Conservation (phyloP, 768 basidiomycete species). For the Phlegmacium glaucopus region DNA sequence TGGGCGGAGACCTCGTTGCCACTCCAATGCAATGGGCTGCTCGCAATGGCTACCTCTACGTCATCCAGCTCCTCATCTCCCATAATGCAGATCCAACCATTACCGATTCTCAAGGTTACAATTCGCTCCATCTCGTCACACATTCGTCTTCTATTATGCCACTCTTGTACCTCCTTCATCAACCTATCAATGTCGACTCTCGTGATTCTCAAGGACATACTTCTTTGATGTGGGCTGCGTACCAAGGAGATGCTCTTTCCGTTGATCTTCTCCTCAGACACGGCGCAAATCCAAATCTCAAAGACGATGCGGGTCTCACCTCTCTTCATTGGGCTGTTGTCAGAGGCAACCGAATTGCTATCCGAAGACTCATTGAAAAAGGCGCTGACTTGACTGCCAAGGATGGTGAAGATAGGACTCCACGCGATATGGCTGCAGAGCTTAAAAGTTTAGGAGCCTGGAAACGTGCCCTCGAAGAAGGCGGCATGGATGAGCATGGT, state of each 20-base stretch:
- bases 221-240: slow-evolving; percentile 97
- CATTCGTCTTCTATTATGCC: slow-evolving; percentile 96
- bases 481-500: slow-evolving; percentile 78
- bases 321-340: slow-evolving; percentile 98
- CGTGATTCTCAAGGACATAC: slow-evolving; percentile 93
- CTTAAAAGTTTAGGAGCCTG: slow-evolving; percentile 89
- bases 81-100: slow-evolving; percentile 93
- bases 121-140: slow-evolving; percentile 91
- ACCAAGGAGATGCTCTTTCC: slow-evolving; percentile 95
- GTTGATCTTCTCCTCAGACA: slow-evolving; percentile 88
- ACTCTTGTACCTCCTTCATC: slow-evolving; percentile 85
- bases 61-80: slow-evolving; percentile 87
- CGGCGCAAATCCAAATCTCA: slow-evolving; percentile 73
- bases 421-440: slow-evolving; percentile 93
- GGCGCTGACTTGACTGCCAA: slow-evolving; percentile 80
- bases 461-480: slow-evolving; percentile 86
- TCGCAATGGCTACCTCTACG: slow-evolving; percentile 92
- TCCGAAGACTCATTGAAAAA: slow-evolving; percentile 79
- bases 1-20: slow-evolving; percentile 91
- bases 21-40: slow-evolving; percentile 99
- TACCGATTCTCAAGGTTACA: slow-evolving; percentile 92
- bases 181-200: slow-evolving; percentile 89
- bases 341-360: slow-evolving; percentile 85
- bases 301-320: slow-evolving; percentile 80
- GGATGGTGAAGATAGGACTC: slow-evolving; percentile 82